These are phyloP conservation scores for Leishmania aethiopica DNA, from an alignment of 208 protist species.

Conservation along the genomic window DNA sequence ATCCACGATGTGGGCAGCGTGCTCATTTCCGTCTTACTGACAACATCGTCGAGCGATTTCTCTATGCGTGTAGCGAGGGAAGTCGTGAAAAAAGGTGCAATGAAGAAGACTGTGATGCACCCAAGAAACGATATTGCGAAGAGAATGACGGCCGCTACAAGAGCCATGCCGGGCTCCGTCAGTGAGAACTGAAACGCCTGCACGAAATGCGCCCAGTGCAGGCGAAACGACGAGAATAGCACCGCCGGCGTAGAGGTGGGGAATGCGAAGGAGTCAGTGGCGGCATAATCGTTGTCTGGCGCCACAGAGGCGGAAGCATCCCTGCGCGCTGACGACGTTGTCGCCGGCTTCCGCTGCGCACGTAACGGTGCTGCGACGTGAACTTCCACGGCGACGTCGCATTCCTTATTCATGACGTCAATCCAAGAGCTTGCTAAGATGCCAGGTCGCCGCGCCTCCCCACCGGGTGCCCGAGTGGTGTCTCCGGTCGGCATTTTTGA, in stretches of 20 bases:
- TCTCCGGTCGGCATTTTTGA: conserved; percentile 5
- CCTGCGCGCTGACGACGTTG: background rate
- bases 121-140: conserved; percentile 16
- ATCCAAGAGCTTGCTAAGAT: background rate
- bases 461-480: background rate
- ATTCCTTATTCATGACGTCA: background rate
- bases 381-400: conserved; percentile 1
- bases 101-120: conserved; percentile 10
- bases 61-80: background rate
- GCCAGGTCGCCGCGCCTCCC: background rate
- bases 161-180: conserved; percentile 29
- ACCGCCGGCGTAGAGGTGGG: background rate
- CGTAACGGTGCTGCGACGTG: background rate
- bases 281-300: background rate
- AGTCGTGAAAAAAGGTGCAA: conserved; percentile 14
- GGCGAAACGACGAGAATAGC: background rate
- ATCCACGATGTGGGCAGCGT: background rate
- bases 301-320: background rate
- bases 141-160: conserved; percentile 18
- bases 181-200: conserved; percentile 22
- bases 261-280: background rate
- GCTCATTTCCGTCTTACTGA: background rate
- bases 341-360: background rate
- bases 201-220: background rate
- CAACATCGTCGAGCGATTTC: background rate